Conservation (phyloP, 208 protist genomes). For the Acanthamoeba pearcei region DNA sequence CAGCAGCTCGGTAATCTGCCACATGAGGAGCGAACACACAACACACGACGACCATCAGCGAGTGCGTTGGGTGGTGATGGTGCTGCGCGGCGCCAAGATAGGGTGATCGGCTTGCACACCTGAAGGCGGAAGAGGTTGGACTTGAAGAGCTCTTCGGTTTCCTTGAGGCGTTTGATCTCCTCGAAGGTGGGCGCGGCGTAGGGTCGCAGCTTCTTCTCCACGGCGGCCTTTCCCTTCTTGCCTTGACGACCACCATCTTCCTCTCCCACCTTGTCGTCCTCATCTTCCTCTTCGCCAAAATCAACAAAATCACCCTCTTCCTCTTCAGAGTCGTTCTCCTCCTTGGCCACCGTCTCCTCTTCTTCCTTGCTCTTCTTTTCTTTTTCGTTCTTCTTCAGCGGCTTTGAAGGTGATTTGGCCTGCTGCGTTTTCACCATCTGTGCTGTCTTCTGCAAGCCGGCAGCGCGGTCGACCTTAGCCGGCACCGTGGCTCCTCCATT, state of each 20-base stretch:
- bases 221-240: background rate
- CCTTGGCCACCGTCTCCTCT: background rate
- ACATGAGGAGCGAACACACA: background rate
- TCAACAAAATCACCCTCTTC: slow-evolving; percentile 59
- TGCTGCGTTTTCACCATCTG: background rate
- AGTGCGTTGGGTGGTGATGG: no score
- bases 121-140: slow-evolving; percentile 75
- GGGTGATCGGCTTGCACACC: background rate
- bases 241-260: background rate
- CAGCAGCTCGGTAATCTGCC: slow-evolving; percentile 70
- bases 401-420: background rate
- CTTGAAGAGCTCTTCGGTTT: slow-evolving; percentile 73
- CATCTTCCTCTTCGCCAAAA: slow-evolving; percentile 20
- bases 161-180: slow-evolving; percentile 59
- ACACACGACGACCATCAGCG: background rate
- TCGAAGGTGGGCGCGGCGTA: slow-evolving; percentile 60
- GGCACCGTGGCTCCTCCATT: background rate
- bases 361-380: background rate
- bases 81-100: background rate
- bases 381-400: background rate
- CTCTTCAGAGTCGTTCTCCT: background rate
- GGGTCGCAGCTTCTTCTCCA: slow-evolving; percentile 36
- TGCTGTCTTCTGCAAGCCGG: background rate
- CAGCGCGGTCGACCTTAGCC: no score
- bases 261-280: slow-evolving; percentile 36